Evolutionary conservation across 345 rosid genomes (phyloP), one percentile per base, ranked within the genome.

Genomic region (Atalantia buxifolia): DNA sequence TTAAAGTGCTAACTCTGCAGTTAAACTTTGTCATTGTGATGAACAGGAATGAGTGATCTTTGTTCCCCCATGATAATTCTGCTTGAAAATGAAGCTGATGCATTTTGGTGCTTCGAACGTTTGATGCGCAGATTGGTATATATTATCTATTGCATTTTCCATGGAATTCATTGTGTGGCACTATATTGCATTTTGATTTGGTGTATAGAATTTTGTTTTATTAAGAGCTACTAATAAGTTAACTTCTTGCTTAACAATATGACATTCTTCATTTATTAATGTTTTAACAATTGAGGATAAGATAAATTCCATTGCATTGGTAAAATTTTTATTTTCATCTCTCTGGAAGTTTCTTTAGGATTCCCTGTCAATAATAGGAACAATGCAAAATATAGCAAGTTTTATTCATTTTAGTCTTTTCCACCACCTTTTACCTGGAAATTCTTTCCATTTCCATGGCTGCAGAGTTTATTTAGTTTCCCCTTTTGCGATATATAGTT

Each of bases 41-140:
- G 69, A 76, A 79, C 92, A 96, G 98, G 98, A 86, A 96, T 96
- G 98, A 96, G 98, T 70, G 99, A 96, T 84, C 98, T 96, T 79
- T 96, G 99, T 82, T 96, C 98, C 50, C 99, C 99, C 50, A 96
- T 96, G 99, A 93, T 96, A 81, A 90, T 96, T 53, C 97, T 96
- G 84, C 93, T 94, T 61, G 90, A 94, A 50, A 87, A 94, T 61
- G 99, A 96, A 88, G 97, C 98, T 72, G 98, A 94, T 87, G 91
- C 98, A 24, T 96, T 96, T 88, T 94, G 99, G 99, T 94, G 98
- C 88, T 96, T 96, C 18, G 99, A 96, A 80, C 89, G 95, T 57
- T 78, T 96, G 87, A 96, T 96, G 99, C 97, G 97, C 56, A 84
- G 99, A 92, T 89, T 94, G 99, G 99, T 94, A 90, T 66, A 30